Evolutionary conservation across 805 yeast species (phyloP), one percentile per base, ranked within the genome.

Genomic region (Kodamaea laetipori): DNA sequence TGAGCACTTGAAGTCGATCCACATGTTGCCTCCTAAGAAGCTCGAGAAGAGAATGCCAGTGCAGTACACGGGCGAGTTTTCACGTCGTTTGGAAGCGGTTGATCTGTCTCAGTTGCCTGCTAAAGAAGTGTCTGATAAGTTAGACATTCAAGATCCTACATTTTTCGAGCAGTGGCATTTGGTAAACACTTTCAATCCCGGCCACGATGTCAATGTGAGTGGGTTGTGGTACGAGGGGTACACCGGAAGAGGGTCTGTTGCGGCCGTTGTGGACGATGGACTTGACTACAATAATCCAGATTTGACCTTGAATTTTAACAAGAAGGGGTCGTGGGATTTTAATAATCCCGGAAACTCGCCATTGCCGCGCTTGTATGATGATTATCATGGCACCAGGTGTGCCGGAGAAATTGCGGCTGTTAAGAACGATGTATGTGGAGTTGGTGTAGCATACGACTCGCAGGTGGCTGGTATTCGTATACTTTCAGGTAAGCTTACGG

Each of bases 361-460:
- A 2, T 80, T 78, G 54, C 99, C 99, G 8, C 71, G 82, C 44
- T 72, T 92, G 21, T 63, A 54, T 6, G 95, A 86, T 61, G 99
- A 94, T 61, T 82, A 82, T 54, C 99, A 94, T 62, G 99, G 99
- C 5, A 94, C 99, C 0, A 72, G 99, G 51, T 94, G 99, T 69
- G 98, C 99, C 2, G 98, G 97, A 28, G 99, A 94, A 64, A 86
- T 94, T 45, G 97, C 97, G 0, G 89, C 87, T 3, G 94, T 84
- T 2, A 90, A 80, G 41, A 92, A 94, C 61, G 85, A 80, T 23
- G 83, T 74, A 15, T 94, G 99, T 66, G 99, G 99, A n/a, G 76
- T 94, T 5, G 99, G 99, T 36, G 95, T 90, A n/a, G 98, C 97
- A 0, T 90, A 79, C 55, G 79, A 80, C 45, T 81, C 96, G 3